A percentile compares a stretch with the other conserved stretches of the same genome.
Evolutionary conservation across 306 rosid species (phyloP).

Genomic region (Vicia sativa): DNA sequence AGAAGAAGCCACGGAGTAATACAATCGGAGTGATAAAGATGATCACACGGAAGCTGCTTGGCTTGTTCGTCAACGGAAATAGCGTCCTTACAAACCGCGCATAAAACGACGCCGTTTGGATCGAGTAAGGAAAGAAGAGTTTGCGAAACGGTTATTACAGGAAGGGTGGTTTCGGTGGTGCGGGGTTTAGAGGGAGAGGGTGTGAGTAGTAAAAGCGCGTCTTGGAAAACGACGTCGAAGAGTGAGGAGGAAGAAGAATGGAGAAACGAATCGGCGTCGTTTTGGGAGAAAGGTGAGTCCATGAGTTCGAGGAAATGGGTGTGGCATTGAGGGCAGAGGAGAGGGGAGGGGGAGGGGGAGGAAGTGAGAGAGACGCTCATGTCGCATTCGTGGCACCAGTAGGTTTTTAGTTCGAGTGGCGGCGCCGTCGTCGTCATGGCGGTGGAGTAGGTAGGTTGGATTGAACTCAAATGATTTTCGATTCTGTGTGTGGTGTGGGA

Average conservation of each 20-base stretch:
- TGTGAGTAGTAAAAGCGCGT: constrained; percentile 32
- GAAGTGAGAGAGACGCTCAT: constrained; percentile 69
- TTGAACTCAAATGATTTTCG: not conserved
- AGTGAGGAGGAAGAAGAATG: not conserved
- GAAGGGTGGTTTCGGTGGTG: constrained; percentile 12
- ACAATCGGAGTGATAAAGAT: constrained; percentile 76
- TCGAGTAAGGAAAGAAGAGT: constrained; percentile 44
- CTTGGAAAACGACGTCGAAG: constrained; percentile 38
- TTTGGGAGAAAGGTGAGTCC: constrained; percentile 57
- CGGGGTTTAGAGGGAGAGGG: not conserved
- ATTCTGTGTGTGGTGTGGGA: not conserved
- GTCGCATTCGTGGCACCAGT: constrained; percentile 96
- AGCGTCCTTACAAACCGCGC: constrained; percentile 76
- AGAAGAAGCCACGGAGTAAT: constrained; percentile 80
- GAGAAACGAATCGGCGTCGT: constrained; percentile 35
- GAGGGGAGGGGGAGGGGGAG: constrained; percentile 37
- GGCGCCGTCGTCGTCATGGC: not conserved
- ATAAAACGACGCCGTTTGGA: constrained; percentile 49
- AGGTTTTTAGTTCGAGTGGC: constrained; percentile 51
- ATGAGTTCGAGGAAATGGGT: constrained; percentile 77
- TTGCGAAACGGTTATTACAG: constrained; percentile 43
- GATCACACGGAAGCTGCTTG: constrained; percentile 75
- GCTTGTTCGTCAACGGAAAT: constrained; percentile 49
- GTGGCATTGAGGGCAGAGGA: constrained; percentile 70
- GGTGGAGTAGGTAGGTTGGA: not conserved